Evolutionary conservation across 148 eudicot species (phyloP).

Genomic region (Euryodendron excelsum): DNA sequence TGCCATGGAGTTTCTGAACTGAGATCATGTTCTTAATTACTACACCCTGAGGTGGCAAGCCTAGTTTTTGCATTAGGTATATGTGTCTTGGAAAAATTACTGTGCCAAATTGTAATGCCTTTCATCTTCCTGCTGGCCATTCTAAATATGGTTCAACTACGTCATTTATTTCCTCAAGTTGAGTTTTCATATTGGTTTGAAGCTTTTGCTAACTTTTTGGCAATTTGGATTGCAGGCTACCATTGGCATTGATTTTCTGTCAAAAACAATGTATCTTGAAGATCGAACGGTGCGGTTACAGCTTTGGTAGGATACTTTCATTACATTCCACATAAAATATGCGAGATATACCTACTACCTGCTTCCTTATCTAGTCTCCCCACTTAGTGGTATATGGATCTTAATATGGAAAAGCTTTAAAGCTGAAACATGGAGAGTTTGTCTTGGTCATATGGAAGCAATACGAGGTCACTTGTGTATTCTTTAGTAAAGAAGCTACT

Average conservation of each 20-base stretch:
- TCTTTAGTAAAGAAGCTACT: no score
- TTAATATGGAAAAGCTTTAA: background rate
- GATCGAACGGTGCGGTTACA: conserved; percentile 52
- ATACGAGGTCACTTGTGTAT: no score
- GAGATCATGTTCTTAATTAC: background rate
- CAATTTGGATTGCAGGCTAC: conserved; percentile 38
- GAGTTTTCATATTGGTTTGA: background rate
- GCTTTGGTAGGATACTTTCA: conserved; percentile 32
- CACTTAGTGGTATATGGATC: background rate
- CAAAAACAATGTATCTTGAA: conserved; percentile 53
- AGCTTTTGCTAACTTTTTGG: background rate
- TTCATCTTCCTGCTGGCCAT: background rate
- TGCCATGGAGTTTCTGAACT: background rate
- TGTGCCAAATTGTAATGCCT: background rate
- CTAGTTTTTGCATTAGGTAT: background rate
- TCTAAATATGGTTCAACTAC: background rate
- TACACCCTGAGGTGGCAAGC: background rate
- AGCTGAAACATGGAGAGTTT: background rate
- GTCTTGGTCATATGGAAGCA: background rate
- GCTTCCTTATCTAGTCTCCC: background rate
- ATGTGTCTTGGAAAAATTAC: background rate
- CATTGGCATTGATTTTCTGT: conserved; percentile 48
- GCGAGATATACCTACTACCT: background rate
- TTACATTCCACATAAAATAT: background rate
- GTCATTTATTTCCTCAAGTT: background rate